Conservation (phyloP, 2,329 filamentous ascomycete species). For the Ceratocystis huliohia region DNA sequence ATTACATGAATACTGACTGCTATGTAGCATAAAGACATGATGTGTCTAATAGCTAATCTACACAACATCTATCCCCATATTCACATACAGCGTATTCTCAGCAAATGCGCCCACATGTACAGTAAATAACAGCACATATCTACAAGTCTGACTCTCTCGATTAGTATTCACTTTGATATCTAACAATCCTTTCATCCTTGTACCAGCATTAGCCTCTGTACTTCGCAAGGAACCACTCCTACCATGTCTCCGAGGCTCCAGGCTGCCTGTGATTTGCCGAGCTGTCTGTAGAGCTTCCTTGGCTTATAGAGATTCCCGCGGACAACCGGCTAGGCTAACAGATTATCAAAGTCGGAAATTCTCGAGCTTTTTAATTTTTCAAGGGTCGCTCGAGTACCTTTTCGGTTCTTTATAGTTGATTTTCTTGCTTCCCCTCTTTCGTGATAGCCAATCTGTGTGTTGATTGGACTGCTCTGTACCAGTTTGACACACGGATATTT, state of each 20-base stretch:
- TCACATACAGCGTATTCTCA: background rate
- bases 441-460: background rate
- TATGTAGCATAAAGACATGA: background rate
- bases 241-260: slow-evolving; percentile 2
- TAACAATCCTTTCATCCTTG: background rate
- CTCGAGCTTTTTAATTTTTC: background rate
- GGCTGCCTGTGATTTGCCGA: background rate
- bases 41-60: background rate
- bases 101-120: too few species aligned
- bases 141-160: background rate
- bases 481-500: background rate
- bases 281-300: background rate
- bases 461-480: background rate
- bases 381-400: background rate
- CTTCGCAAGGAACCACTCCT: slow-evolving; percentile 1
- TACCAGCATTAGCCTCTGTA: background rate
- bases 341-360: background rate
- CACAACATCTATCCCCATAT: background rate
- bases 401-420: background rate
- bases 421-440: background rate
- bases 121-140: background rate
- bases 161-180: background rate
- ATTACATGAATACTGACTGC: background rate
- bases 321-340: background rate
- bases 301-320: background rate